These are phyloP conservation scores for Passalora sequoiae DNA, from an alignment of 2,329 filamentous ascomycete genomes.

Conservation along the genomic window DNA sequence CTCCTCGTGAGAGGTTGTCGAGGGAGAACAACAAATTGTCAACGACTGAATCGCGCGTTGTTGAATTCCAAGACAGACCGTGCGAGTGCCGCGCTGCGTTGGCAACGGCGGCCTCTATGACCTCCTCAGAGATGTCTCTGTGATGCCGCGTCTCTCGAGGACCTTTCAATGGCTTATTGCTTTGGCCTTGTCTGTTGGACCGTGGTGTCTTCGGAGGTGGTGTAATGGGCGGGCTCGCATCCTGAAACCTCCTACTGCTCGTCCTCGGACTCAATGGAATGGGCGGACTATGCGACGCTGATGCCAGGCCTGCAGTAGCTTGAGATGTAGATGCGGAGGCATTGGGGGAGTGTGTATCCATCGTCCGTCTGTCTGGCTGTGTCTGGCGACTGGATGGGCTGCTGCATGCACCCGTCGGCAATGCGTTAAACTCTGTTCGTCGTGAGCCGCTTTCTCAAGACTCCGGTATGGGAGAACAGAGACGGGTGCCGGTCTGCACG, in stretches of 20 bases:
- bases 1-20: constrained; percentile 62
- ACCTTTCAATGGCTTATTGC: constrained; percentile 14
- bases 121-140: constrained; percentile 8
- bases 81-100: constrained; percentile 55
- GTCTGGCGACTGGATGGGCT: background rate
- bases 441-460: no score
- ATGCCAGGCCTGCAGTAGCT: background rate
- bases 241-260: constrained; percentile 3
- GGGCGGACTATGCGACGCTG: background rate
- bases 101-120: constrained; percentile 2
- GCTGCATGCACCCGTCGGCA: no score
- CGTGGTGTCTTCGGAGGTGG: constrained; percentile 6
- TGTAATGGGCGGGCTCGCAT: constrained; percentile 8
- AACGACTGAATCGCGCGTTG: constrained; percentile 84
- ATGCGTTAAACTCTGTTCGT: no score
- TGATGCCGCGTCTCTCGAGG: constrained; percentile 2
- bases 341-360: background rate
- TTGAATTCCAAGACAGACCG: constrained; percentile 75
- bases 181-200: constrained; percentile 17
- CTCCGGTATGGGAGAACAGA: no score
- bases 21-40: constrained; percentile 93
- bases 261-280: constrained; percentile 1
- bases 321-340: constrained; percentile 1
- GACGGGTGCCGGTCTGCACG: background rate
- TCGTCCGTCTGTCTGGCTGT: background rate